Conservation (phyloP, 495 filamentous ascomycete species). For the Elasticomyces elasticus region DNA sequence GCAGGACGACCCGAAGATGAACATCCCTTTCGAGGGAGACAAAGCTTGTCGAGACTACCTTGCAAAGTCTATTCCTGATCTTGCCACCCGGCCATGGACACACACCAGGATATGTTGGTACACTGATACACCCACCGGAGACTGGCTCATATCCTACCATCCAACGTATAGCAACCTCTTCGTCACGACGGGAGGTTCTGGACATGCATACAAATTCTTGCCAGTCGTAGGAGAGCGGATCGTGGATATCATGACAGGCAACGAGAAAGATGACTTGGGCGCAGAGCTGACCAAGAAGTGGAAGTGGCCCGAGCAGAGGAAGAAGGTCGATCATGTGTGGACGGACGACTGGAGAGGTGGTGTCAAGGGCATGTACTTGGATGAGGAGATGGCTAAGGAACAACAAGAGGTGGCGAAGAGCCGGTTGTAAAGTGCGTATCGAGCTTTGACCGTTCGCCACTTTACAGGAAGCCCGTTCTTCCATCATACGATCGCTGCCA, state of each 20-base stretch:
- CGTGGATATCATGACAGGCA: constrained; percentile 53
- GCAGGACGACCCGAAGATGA: constrained; percentile 33
- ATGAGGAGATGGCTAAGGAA: constrained; percentile 20
- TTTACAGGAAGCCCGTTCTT: no score
- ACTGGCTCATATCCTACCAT: constrained; percentile 74
- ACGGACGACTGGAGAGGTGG: constrained; percentile 61
- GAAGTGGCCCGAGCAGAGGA: constrained; percentile 47
- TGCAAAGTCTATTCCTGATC: constrained; percentile 49
- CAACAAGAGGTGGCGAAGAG: not conserved
- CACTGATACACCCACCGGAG: constrained; percentile 57
- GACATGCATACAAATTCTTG: constrained; percentile 84
- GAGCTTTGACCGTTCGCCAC: no score
- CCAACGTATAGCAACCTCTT: constrained; percentile 58
- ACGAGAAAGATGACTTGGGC: constrained; percentile 46
- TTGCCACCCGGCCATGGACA: constrained; percentile 55
- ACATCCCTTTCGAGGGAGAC: constrained; percentile 51
- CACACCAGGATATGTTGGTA: constrained; percentile 83
- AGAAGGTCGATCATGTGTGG: constrained; percentile 33
- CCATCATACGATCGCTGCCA: not conserved
- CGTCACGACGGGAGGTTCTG: constrained; percentile 73
- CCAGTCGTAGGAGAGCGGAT: constrained; percentile 74
- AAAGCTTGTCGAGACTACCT: constrained; percentile 52
- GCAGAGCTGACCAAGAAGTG: constrained; percentile 55
- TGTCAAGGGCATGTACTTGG: constrained; percentile 42
- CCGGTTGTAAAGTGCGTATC: not conserved